Evolutionary conservation across 768 basidiomycete species (phyloP), one percentile per base, ranked within the genome.

Genomic region (Tulasnella sp.): DNA sequence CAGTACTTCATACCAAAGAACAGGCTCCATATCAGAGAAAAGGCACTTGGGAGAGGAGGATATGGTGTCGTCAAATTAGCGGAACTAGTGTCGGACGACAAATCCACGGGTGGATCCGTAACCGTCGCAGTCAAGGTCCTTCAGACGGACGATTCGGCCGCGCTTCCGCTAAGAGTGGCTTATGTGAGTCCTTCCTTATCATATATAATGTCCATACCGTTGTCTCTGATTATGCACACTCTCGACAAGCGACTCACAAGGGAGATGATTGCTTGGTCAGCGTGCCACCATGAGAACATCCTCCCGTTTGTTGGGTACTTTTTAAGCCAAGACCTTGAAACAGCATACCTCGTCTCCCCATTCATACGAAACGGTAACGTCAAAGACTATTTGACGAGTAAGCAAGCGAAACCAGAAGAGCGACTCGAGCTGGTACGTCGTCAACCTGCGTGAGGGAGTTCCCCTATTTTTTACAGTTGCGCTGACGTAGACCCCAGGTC

Each of bases 281-380:
- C 71, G 15, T 72, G 37, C 44, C 4, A 40, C 3, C 71, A 72
- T 20, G 39, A n/a, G 26, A 72, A 72, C 39, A 72, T 72, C 39
- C 71, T 72, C 71, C 71, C 71, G 9, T 46, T 72, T 7, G 7
- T 72, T n/a, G 71, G 71, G 71, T 72, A 40, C 71, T 46, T 40
- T 72, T 40, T 72, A 32, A 72, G 44, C 37, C 39, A 42, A 20
- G 39, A 46, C 20, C 44, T 40, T 18, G 71, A 72, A 26, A 46
- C 37, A 18, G 39, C 71, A 35, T 72, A 46, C n/a, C 71, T 72
- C 71, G 71, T 72, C 29, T 72, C 71, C 10, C 37, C 37, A 16
- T 72, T 40, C 20, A 40, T 72, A 29, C 71, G 44, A 39, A 40
- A 72, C 39, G 71, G 71, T 5, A 72, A 40, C 44, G 71, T 72